A percentile compares a stretch with the other conserved stretches of the same genome.
phyloP scores from a whole-genome alignment of 169 alveolate species.

The Eimeria brunetti region DNA sequence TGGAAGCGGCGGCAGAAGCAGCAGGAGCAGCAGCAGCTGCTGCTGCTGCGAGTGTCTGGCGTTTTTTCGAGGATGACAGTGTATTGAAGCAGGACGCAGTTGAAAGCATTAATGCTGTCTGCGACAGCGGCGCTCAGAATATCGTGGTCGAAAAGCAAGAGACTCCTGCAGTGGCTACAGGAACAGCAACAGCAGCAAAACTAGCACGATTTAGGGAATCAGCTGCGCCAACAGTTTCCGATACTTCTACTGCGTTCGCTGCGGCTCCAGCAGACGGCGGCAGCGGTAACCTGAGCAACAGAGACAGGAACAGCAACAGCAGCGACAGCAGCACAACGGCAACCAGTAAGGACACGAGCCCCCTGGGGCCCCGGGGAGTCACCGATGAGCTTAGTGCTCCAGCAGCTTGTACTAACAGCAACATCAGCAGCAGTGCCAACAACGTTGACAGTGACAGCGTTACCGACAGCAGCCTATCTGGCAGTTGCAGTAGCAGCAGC shows the following conservation, averaged over 20 bases:
- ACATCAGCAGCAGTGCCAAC: neutral
- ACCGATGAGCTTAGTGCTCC: neutral
- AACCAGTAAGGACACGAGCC: constrained; percentile 60
- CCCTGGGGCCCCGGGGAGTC: constrained; percentile 21
- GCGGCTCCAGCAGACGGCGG: neutral
- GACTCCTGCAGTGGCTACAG: neutral
- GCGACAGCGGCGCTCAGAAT: neutral
- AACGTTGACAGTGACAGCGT: neutral
- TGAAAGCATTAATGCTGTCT: neutral
- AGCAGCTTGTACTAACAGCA: neutral
- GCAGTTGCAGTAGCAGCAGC: neutral
- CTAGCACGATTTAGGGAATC: neutral
- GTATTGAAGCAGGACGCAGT: neutral
- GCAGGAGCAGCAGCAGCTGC: constrained; percentile 66
- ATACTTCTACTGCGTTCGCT: neutral
- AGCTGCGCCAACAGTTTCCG: neutral
- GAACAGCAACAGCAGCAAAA: constrained; percentile 11
- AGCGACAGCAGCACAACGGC: constrained; percentile 66
- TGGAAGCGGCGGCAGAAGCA: constrained; percentile 52
- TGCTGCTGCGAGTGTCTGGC: constrained; percentile 60
- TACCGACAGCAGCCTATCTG: neutral
- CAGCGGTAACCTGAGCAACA: neutral
- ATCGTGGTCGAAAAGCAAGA: neutral
- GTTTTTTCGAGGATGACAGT: constrained; percentile 47
- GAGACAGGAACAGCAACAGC: constrained; percentile 17